phyloP scores from a whole-genome alignment of 225 moss, liverwort and hornwort species.

The Bryoerythrophyllum caledonicum region DNA sequence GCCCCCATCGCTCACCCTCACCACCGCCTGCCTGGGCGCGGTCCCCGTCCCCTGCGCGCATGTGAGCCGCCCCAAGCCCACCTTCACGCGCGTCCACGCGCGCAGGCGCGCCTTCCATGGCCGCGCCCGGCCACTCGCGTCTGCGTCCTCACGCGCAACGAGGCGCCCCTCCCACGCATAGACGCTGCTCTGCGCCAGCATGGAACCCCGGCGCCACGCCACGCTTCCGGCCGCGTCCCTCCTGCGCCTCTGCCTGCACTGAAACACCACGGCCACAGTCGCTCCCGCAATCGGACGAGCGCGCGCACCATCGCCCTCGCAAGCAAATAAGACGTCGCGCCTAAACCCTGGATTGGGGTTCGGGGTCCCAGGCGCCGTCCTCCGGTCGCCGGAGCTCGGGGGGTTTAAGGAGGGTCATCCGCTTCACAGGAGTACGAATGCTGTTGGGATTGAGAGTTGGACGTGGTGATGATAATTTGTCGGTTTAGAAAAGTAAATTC shows the following conservation, averaged over 20 bases:
- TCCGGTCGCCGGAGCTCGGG: not conserved
- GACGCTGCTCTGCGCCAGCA: slow-evolving; percentile 35
- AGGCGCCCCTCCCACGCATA: slow-evolving; percentile 25
- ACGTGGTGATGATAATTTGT: too few relatives aligned
- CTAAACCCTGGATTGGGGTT: not conserved
- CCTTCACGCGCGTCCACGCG: slow-evolving; percentile 11
- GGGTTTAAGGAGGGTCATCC: slow-evolving; percentile 8
- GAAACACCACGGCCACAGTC: not conserved
- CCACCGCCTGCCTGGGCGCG: slow-evolving; percentile 5
- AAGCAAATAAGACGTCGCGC: not conserved
- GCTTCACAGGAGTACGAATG: too few relatives aligned
- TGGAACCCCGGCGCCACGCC: slow-evolving; percentile 20
- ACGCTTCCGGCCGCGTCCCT: not conserved
- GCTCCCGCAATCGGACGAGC: not conserved
- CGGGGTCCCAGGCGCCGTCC: not conserved
- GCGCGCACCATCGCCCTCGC: not conserved
- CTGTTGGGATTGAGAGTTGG: too few relatives aligned
- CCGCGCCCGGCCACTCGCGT: not conserved
- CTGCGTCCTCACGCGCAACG: slow-evolving; percentile 4
- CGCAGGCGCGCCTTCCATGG: slow-evolving; percentile 11
- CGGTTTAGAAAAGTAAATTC: too few relatives aligned
- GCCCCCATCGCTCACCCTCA: slow-evolving; percentile 17
- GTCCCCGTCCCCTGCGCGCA: slow-evolving; percentile 6
- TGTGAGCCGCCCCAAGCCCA: not conserved
- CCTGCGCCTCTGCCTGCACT: not conserved